phyloP scores from a whole-genome alignment of 164 flowering plant species.

The Magnolia officinalis region DNA sequence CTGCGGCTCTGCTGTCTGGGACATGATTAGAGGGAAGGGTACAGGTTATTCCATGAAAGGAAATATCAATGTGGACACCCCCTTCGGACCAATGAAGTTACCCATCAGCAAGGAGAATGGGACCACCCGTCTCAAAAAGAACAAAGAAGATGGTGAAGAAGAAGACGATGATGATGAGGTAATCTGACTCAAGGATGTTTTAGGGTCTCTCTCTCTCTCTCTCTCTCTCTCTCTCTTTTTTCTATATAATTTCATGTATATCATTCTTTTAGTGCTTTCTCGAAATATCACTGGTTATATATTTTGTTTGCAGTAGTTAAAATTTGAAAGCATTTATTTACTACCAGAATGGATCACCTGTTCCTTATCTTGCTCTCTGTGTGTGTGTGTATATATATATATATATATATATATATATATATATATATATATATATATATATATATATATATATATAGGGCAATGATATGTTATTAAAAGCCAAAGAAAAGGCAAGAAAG shows the following conservation, averaged over 20 bases:
- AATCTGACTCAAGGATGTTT: background rate
- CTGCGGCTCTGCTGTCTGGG: constrained; percentile 32
- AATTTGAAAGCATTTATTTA: background rate
- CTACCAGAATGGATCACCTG: background rate
- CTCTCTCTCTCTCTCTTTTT: background rate
- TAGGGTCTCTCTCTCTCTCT: background rate
- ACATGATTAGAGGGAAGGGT: constrained; percentile 28
- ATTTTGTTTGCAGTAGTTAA: background rate
- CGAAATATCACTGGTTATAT: background rate
- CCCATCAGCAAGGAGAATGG: constrained; percentile 22
- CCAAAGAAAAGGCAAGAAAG: no score
- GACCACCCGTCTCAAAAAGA: constrained; percentile 21
- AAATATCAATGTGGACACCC: constrained; percentile 19
- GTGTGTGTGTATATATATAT: no score
- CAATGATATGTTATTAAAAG: no score
- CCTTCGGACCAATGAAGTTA: constrained; percentile 27
- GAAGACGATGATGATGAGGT: constrained; percentile 21
- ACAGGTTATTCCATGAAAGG: constrained; percentile 31
- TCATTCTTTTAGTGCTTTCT: background rate
- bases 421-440: no score
- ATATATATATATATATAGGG: no score
- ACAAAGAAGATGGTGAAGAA: constrained; percentile 18
- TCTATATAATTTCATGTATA: background rate
- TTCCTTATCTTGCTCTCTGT: background rate
- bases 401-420: no score